Conservation (phyloP, 805 yeast species). For the Metschnikowia noctiluminum region DNA sequence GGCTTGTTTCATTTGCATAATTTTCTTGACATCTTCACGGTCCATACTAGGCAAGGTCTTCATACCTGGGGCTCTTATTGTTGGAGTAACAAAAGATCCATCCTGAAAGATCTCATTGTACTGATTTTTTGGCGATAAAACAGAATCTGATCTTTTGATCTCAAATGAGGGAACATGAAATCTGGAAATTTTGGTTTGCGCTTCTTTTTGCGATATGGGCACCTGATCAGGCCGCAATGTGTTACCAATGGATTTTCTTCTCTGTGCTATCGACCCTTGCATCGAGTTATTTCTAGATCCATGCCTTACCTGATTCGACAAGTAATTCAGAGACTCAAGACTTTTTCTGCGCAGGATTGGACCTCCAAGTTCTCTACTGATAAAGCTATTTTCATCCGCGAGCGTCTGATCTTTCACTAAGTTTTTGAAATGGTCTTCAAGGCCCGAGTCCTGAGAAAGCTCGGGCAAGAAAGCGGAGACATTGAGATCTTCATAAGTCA, state of each 20-base stretch:
- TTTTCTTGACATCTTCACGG: slow-evolving; percentile 40
- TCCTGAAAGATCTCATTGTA: slow-evolving; percentile 41
- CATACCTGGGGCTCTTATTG: slow-evolving; percentile 45
- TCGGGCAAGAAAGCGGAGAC: slow-evolving; percentile 45
- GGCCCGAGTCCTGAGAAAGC: slow-evolving; percentile 46
- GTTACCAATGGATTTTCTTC: slow-evolving; percentile 1
- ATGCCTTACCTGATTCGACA: slow-evolving; percentile 17
- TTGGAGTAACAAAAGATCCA: slow-evolving; percentile 23
- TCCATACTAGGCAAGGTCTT: slow-evolving; percentile 50
- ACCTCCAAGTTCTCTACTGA: background rate
- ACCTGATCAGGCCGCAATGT: slow-evolving; percentile 6
- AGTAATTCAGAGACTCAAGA: slow-evolving; percentile 28
- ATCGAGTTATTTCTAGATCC: background rate
- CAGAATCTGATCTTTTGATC: slow-evolving; percentile 35
- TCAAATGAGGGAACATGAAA: slow-evolving; percentile 43
- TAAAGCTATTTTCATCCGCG: background rate
- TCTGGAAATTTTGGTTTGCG: slow-evolving; percentile 19
- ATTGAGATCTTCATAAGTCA: slow-evolving; percentile 40
- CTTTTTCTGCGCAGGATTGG: slow-evolving; percentile 16
- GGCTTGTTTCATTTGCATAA: slow-evolving; percentile 31
- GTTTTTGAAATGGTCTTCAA: slow-evolving; percentile 41
- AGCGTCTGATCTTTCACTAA: slow-evolving; percentile 14
- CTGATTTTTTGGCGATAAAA: slow-evolving; percentile 33
- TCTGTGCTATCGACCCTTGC: background rate
- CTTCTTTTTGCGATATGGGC: background rate